Evolutionary conservation across 2,329 filamentous ascomycete genomes (phyloP), one percentile per base, ranked within the genome.

Genomic region (Apiospora malaysiana): DNA sequence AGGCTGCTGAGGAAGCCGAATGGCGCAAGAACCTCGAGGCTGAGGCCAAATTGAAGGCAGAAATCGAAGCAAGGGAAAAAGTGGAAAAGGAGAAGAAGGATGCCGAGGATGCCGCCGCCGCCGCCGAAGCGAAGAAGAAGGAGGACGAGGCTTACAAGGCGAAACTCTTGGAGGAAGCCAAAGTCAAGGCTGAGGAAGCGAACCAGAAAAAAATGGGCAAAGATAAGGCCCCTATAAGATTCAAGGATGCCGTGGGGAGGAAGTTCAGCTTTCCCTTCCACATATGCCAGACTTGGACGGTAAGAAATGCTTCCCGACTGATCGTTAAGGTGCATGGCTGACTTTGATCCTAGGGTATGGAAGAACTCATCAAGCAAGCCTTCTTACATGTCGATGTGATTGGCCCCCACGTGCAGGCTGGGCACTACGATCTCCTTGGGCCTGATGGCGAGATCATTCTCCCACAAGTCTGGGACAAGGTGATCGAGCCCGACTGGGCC

Each of bases 231-330:
- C 93, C 93, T 2, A 93, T 97, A 80, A 92, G 91, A 75, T 97
- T 97, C 84, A 97, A 97, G 82, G 95, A 98, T 79, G 94, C 94
- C 0, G 90, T 98, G 21, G 93, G 94, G 43, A 89, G 95, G 75
- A 97, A 97, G 81, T 98, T 97, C 80, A 96, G 90, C 82, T 97
- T 98, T 78, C 95, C 95, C 1, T 97, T 92, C 82, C 90, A 95
- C 73, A 81, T 97, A 42, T 97, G 94, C 81, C 90, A 91, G 77
- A 96, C 91, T 2, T 97, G 94, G 94, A 85, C 86, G 84, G 93
- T 95, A 89, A 79, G 89, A 87, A 40, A 21, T 51, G 9, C 67
- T 40, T 66, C 46, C 49, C 56, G 8, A 12, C 4, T n/a, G 18
- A 37, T 40, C 8, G 3, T 12, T 21, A 1, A 1, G 16, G 4